Evolutionary conservation across 78 protist species (phyloP).

Genomic region (Salpingoeca rosetta): DNA sequence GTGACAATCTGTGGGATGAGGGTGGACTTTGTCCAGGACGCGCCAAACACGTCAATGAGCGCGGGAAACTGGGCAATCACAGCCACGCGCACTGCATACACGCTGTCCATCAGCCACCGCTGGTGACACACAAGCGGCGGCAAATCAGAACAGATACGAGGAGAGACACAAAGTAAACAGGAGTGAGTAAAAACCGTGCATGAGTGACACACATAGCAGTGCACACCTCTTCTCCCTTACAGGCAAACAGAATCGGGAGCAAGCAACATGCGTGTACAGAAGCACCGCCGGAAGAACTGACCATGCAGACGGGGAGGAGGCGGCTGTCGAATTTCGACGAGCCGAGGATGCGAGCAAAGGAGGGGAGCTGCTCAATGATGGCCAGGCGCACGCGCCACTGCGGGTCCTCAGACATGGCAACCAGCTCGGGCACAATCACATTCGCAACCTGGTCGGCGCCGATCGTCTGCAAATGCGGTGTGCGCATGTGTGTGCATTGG

Average conservation of each 20-base stretch:
- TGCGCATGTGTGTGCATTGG: conserved; percentile 3
- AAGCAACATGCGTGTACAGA: background rate
- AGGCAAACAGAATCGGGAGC: background rate
- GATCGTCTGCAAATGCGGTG: conserved; percentile 32
- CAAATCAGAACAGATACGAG: conserved; percentile 38
- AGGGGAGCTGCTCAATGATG: conserved; percentile 80
- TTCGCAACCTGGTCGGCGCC: conserved; percentile 77
- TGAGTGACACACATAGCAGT: background rate
- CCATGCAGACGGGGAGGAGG: background rate
- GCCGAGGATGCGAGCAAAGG: conserved; percentile 58
- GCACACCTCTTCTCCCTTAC: background rate
- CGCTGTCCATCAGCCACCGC: conserved; percentile 81
- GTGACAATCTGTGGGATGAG: conserved; percentile 66
- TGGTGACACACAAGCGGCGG: conserved; percentile 57
- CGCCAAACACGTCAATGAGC: conserved; percentile 71
- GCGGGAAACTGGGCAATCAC: conserved; percentile 54
- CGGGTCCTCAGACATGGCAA: conserved; percentile 84
- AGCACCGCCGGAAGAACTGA: too few species aligned
- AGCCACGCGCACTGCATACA: conserved; percentile 77
- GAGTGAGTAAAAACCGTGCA: background rate
- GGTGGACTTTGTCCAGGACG: conserved; percentile 68
- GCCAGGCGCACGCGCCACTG: conserved; percentile 91
- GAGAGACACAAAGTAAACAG: background rate
- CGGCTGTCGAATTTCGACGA: too few species aligned
- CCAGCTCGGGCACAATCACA: conserved; percentile 82